phyloP scores from a whole-genome alignment of 1,284 basidiomycete species.

The Ustilago tritici region DNA sequence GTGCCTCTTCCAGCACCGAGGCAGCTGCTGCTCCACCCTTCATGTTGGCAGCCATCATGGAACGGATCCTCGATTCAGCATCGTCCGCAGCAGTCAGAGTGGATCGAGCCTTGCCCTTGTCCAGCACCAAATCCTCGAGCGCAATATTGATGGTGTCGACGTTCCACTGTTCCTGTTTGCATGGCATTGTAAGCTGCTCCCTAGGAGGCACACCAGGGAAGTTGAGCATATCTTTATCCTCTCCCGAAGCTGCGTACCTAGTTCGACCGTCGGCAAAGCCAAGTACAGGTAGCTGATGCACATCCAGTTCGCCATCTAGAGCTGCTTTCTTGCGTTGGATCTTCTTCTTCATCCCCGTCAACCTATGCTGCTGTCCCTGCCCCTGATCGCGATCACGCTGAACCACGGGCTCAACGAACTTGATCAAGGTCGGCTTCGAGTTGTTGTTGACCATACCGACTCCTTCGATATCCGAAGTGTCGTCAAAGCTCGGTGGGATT shows the following conservation, averaged over 20 bases:
- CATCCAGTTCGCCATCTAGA: slow-evolving; percentile 12
- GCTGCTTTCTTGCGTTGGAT: slow-evolving; percentile 26
- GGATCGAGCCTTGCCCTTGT: slow-evolving; percentile 21
- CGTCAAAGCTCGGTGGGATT: slow-evolving; percentile 31
- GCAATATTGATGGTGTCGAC: slow-evolving; percentile 46
- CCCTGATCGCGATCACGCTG: slow-evolving; percentile 19
- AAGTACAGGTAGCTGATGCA: slow-evolving; percentile 34
- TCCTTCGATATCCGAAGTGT: slow-evolving; percentile 40
- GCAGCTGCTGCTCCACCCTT: slow-evolving; percentile 13
- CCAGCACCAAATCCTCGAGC: slow-evolving; percentile 38
- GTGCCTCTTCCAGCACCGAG: slow-evolving; percentile 40
- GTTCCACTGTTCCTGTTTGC: slow-evolving; percentile 40
- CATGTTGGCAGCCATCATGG: background rate
- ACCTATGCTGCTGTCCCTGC: slow-evolving; percentile 10
- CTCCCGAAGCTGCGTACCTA: slow-evolving; percentile 6
- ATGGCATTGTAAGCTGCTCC: background rate
- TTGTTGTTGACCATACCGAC: slow-evolving; percentile 5
- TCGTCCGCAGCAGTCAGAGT: background rate
- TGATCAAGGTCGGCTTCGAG: slow-evolving; percentile 34
- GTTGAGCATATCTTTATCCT: slow-evolving; percentile 16
- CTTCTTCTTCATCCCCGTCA: slow-evolving; percentile 51
- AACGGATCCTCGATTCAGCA: background rate
- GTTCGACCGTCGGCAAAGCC: slow-evolving; percentile 24
- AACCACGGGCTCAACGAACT: slow-evolving; percentile 49
- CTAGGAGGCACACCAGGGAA: slow-evolving; percentile 40